Base-by-base conservation (phyloP, 305 asterid genomes). In the Ajuga reptans region DNA sequence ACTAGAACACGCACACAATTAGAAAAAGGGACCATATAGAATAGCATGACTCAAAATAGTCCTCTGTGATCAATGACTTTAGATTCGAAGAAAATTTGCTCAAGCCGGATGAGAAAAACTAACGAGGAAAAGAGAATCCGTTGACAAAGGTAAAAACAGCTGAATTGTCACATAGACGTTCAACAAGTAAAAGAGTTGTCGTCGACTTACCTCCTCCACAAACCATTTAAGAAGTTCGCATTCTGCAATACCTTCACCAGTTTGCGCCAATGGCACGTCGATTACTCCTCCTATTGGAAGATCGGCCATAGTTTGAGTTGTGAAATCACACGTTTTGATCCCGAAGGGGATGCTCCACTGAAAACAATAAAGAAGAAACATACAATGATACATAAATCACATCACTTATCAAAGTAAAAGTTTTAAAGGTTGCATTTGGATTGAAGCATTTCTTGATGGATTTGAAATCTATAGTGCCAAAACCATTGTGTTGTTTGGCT, bases 161-260 rank as follows among this genome's bases (percentile, higher is more conserved):
- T 9, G 33, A 43, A 6, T 50, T 18, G 14, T 18, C 43, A 34
- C 29, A 9, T 14, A 17, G 68, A 12, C 64, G 68, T 18, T 41
- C 41, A 57, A 54, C 29, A 65, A 64, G 15, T 37, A 12, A 27
- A 53, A 39, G 16, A 37, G 59, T 21, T 21, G 66, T 54, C 70
- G 72, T 24, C 36, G 46, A 71, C 89, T 82, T 72, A 92, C 98
- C 98, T 90, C 98, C 71, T 83, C 70, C 60, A 92, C 92, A 61
- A 90, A 92, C 98, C 98, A 92, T 75, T 87, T 80, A 61, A 92
- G 91, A 71, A 92, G 97, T 77, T 92, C 98, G 73, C 98, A 92
- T 78, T 92, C 98, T 12, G 98, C 98, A 71, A 92, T 92, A 43
- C 98, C 98, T 88, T 92, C 98, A 36, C 98, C 98, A 0, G 98